Evolutionary conservation across 306 rosid species (phyloP), one percentile per base, ranked within the genome.

Genomic region (Gynostemma pentaphyllum): DNA sequence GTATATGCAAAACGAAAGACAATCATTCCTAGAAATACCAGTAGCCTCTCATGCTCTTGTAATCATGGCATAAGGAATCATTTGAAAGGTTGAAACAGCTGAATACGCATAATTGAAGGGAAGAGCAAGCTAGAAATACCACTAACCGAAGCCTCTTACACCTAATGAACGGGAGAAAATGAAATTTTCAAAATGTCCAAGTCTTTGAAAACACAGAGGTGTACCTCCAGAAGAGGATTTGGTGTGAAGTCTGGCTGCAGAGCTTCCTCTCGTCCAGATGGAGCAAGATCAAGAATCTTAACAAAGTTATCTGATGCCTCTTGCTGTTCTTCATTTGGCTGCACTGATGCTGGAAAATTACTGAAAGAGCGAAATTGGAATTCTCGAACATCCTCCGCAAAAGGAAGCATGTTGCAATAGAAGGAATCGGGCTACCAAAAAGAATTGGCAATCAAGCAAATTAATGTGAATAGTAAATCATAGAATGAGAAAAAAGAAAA

Each of bases 371-470:
- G 82, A 74, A 91, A 88, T 14, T 85, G 96, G 75, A 83, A 91
- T 76, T 91, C 98, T 48, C 96, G 84, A 69, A 91, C 85, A 62
- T 91, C 98, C 77, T 91, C 96, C 15, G 85, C 85, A 14, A 83
- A 91, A 62, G 96, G 96, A 68, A 91, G 86, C 49, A 82, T 82
- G 26, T 88, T 91, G 79, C 88, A 83, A 88, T 77, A 79, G 75
- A 91, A 85, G 4, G 96, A 91, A 82, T 91, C 98, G 29, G 83
- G 82, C 98, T 91, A 85, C 77, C 69, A 72, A 44, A 39, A 70
- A 74, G 6, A 61, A 69, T 56, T 68, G 68, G 30, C 55, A 61
- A 77, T 48, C 39, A 28, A 39, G 29, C 44, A 51, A 57, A 45
- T 72, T 65, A 68, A 39, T 68, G 42, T 34, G 54, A 53, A 47